Base-by-base conservation (phyloP, 345 rosid species). In the Turritis glabra region DNA sequence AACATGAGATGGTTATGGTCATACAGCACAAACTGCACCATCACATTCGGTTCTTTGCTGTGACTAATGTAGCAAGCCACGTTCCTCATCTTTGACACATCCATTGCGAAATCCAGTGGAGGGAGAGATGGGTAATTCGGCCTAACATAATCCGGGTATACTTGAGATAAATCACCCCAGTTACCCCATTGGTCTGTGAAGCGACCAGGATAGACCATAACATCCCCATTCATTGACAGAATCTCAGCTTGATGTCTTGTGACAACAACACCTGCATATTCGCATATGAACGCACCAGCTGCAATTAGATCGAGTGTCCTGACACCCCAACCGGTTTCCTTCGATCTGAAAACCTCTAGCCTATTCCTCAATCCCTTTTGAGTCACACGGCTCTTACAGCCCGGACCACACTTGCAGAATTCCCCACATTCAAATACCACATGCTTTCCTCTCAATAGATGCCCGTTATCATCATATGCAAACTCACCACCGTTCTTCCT, bases 11-110 rank as follows among this genome's bases (percentile, higher is more conserved):
- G 88, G 33, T 82, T 89, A 66, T 92, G 97, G 69, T 95, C 96
- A 69, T 85, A 78, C 50, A 92, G 64, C 12, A 95, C 93, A 77
- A 66, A 81, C 78, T 95, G 99, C 64, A 87, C 93, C 80, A 95
- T 59, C 67, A 90, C 88, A 63, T 95, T 95, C 2, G 99, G 97
- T 61, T 82, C 79, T 44, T 82, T 64, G 74, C 96, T 88, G 59
- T 95, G 91, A 67, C 97, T 86, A 40, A 95, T 84, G 79, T 95
- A 95, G 56, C 89, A 90, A 43, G 99, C 97, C 76, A 88, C 90
- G 72, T 92, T 95, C 82, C 99, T 85, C 87, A 87, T 80, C 79
- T 78, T 87, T 0, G 97, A 90, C 41, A 92, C 96, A 82, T 95
- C 97, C 88, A 95, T 80, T 30, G 93, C 93, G 71, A 85, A 92